Evolutionary conservation across 306 rosid species (phyloP).

Genomic region (Lagenaria siceraria): DNA sequence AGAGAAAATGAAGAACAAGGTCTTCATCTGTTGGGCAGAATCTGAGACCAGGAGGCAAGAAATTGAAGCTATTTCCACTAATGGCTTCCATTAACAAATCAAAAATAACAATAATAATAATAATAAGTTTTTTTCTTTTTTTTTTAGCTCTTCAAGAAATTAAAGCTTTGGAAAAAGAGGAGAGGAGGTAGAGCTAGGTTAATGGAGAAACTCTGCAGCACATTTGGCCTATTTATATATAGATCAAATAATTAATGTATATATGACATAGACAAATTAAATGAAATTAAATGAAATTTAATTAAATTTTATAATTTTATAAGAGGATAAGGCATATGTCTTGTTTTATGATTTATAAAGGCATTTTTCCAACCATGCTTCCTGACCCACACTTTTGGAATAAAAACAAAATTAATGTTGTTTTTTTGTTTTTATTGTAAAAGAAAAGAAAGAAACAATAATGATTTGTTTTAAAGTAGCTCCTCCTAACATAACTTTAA

Average conservation of each 20-base stretch:
- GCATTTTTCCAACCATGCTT: slow-evolving; percentile 1
- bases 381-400: not conserved
- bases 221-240: not conserved
- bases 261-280: not conserved
- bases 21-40: slow-evolving; percentile 1
- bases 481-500: too few relatives aligned
- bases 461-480: too few relatives aligned
- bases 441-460: not conserved
- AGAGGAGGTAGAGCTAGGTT: not conserved
- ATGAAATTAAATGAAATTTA: not conserved
- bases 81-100: not conserved
- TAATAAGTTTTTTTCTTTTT: too few relatives aligned
- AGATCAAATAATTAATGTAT: not conserved
- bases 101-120: not conserved
- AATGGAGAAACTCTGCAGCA: not conserved
- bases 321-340: not conserved
- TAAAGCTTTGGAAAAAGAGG: not conserved
- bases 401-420: not conserved
- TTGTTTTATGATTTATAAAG: not conserved
- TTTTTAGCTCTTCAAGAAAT: too few relatives aligned
- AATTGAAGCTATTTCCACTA: not conserved
- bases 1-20: not conserved
- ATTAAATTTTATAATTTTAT: not conserved
- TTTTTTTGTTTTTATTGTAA: not conserved
- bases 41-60: not conserved